A percentile compares a stretch with the other conserved stretches of the same genome.
Conservation (phyloP, 164 flowering plant species). For the Vitis amurensis region DNA sequence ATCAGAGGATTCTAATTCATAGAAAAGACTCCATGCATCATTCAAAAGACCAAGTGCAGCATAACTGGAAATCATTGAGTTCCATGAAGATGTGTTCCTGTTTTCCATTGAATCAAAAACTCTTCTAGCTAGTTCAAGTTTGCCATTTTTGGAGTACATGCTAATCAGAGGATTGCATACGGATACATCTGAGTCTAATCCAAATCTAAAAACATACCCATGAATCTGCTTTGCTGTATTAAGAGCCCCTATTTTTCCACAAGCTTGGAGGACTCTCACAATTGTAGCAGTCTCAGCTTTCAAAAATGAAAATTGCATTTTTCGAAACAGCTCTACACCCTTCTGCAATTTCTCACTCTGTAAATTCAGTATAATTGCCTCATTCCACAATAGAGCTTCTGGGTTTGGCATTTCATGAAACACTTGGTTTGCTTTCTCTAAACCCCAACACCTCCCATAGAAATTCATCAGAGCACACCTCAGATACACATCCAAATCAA, state of each 20-base stretch:
- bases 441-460: constrained; percentile 44
- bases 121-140: constrained; percentile 39
- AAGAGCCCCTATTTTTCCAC: constrained; percentile 46
- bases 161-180: constrained; percentile 53
- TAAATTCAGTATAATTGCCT: constrained; percentile 37
- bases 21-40: constrained; percentile 49
- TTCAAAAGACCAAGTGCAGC: constrained; percentile 43
- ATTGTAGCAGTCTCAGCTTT: constrained; percentile 32
- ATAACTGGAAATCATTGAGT: constrained; percentile 63
- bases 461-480: constrained; percentile 56
- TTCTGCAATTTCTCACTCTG: constrained; percentile 29
- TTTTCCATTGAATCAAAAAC: constrained; percentile 55
- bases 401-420: constrained; percentile 36
- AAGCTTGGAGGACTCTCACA: constrained; percentile 54
- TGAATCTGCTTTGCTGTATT: constrained; percentile 62
- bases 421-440: constrained; percentile 36
- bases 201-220: constrained; percentile 48
- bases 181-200: constrained; percentile 26
- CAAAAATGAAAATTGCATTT: constrained; percentile 49
- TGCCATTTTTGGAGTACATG: constrained; percentile 49
- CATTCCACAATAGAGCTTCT: constrained; percentile 48
- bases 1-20: constrained; percentile 37
- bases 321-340: constrained; percentile 37
- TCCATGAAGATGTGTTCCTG: constrained; percentile 55
- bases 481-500: constrained; percentile 40